Evolutionary conservation across 257 asterid species (phyloP), one percentile per base, ranked within the genome.

Genomic region (Ajuga chamaepitys): DNA sequence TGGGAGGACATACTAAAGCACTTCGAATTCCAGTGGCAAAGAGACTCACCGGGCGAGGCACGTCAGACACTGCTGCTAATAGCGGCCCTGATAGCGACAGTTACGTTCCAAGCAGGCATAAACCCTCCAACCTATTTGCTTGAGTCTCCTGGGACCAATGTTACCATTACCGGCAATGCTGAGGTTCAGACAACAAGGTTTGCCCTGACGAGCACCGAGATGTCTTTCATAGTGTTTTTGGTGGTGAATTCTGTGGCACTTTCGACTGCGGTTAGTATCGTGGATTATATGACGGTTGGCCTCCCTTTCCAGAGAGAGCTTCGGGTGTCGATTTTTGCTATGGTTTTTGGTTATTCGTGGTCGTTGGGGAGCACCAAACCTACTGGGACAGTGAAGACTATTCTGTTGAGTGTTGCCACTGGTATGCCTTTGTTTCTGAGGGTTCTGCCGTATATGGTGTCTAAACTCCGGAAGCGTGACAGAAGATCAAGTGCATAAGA

Each of bases 291-390:
- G 2, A 74, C 57, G 4, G n/a, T 0, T 5, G 70, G 70, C n/a
- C 44, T 68, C 17, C 75, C 79, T 3, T 68, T 62, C 14, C 75
- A 63, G 9, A 68, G 75, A 30, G 79, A 74, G 74, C 74, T 74
- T 7, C 18, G 50, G 0, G 12, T 68, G 17, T 35, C 78, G 20
- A 9, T 48, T 7, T 57, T 10, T 14, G 22, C 16, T 7, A 67
- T 67, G 78, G 25, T 53, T 9, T 55, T 55, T 62, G 66, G 70
- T 11, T 74, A 67, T 35, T 55, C 50, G 0, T 67, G 74, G 70
- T 74, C 74, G 8, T 2, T 60, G 30, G 37, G 32, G 26, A 4
- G 9, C 46, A 66, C 78, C 12, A 35, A 18, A 38, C 78, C 78
- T 6, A 59, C 52, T 1, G 69, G 69, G 14, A 0, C 5, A 1